Base-by-base conservation (phyloP, 2,329 filamentous ascomycete species). In the Colletotrichum sp. region DNA sequence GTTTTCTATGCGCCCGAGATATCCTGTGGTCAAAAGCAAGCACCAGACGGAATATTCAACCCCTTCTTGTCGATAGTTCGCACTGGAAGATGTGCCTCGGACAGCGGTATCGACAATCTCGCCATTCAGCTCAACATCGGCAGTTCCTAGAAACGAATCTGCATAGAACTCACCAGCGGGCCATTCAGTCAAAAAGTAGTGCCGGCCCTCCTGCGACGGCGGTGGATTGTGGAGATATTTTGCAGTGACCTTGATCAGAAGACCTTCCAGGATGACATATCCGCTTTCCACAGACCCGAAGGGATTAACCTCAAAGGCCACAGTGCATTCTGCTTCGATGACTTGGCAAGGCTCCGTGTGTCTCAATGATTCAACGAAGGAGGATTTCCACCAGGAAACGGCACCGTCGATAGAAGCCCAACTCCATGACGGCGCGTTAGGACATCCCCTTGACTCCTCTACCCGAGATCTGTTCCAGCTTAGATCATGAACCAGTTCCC, bases 101-200 rank as follows among this genome's bases (percentile, higher is more conserved):
- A 52, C 5, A 28, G 65, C 4, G 0, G 39, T 57, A 4, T 2
- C 0, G 52, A 55, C 28, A 5, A 3, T 4, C 28, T 57, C 30
- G 10, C 43, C 39, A 21, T 68, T 10, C 39, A 68, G n/a, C 10
- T 57, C 30, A 0, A 68, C 39, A 21, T 55, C 26, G 6, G 61
- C 61, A 14, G n/a, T 39, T 4, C n/a, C 65, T 16, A 68, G 34
- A 36, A 30, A 32, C 2, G 16, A 34, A 0, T 67, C 64, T 24
- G 21, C 2, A 0, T 2, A 32, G 36, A 67, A 28, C 24, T 34
- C 14, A 3, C 5, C 39, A 14, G 64, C n/a, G 6, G 36, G 36
- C 64, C 64, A 67, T 67, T 67, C 34, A 7, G n/a, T 13, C 36
- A 55, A 52, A 32, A 26, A 14, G 16, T 67, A 67, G 3, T n/a